Evolutionary conservation across 2,329 filamentous ascomycete species (phyloP).

Genomic region (Saccharata proteae): DNA sequence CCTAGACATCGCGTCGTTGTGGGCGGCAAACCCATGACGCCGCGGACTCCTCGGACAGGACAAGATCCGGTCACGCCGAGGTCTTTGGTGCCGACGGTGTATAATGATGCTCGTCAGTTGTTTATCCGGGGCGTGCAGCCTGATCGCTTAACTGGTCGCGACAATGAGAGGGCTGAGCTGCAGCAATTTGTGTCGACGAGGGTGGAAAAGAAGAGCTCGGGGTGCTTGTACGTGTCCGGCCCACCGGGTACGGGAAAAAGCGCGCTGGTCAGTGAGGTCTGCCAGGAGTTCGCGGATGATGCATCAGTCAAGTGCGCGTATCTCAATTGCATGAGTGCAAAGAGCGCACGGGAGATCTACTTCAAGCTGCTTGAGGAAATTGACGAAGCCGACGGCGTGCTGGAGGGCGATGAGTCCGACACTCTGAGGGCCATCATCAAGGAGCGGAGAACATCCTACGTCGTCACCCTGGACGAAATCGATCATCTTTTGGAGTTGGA

Average conservation of each 20-base stretch:
- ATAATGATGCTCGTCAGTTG: constrained; percentile 74
- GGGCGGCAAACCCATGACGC: constrained; percentile 60
- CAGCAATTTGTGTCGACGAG: constrained; percentile 55
- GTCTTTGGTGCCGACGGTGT: constrained; percentile 57
- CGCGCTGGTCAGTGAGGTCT: constrained; percentile 76
- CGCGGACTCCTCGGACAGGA: constrained; percentile 67
- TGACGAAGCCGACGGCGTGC: constrained; percentile 44
- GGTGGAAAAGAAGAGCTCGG: constrained; percentile 48
- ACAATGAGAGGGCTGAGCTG: constrained; percentile 55
- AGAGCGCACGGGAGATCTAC: constrained; percentile 76
- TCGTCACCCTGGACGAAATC: constrained; percentile 91
- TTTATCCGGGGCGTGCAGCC: constrained; percentile 72
- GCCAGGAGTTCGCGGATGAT: constrained; percentile 43
- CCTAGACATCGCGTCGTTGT: constrained; percentile 76
- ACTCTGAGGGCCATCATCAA: constrained; percentile 61
- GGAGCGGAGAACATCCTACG: constrained; percentile 47
- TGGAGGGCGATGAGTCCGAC: constrained; percentile 55
- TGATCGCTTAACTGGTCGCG: constrained; percentile 64
- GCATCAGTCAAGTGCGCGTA: constrained; percentile 55
- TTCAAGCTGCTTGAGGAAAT: constrained; percentile 62
- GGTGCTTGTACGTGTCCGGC: constrained; percentile 89
- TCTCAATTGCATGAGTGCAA: constrained; percentile 96
- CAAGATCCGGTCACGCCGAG: constrained; percentile 61
- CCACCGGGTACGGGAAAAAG: constrained; percentile 96
- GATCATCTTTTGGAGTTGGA: constrained; percentile 87